Percentiles rank a stretch among this genome's conserved stretches.
Conservation (phyloP, 2,329 filamentous ascomycete genomes). For the Diaporthe sp. region DNA sequence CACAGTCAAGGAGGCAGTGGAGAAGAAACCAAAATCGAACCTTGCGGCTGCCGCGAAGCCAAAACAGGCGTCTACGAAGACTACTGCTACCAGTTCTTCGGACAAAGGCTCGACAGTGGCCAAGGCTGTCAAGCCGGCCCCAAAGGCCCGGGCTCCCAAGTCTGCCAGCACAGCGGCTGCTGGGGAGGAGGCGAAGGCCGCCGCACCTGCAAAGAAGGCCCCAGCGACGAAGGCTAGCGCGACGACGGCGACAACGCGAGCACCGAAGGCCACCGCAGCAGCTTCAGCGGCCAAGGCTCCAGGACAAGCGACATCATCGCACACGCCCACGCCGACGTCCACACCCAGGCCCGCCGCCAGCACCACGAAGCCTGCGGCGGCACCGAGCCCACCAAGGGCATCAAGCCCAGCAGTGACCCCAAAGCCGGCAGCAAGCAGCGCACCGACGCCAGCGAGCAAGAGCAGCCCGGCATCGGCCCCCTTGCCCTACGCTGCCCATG, state of each 20-base stretch:
- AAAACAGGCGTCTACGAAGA: slow-evolving; percentile 27
- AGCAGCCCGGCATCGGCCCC: neutral
- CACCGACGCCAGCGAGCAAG: neutral
- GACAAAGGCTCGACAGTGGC: neutral
- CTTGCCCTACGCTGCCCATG: slow-evolving; percentile 7
- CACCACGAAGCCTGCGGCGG: neutral
- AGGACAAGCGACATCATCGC: neutral
- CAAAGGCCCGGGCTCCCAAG: neutral
- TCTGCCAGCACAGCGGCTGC: neutral
- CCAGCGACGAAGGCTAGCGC: neutral
- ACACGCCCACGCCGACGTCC: neutral
- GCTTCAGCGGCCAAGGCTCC: slow-evolving; percentile 1
- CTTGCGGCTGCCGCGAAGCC: slow-evolving; percentile 6
- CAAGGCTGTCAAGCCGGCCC: slow-evolving; percentile 14
- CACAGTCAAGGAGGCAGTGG: neutral
- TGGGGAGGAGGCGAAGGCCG: neutral
- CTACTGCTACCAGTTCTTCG: neutral
- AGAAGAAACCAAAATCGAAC: slow-evolving; percentile 27
- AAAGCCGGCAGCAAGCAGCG: neutral
- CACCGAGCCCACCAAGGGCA: neutral
- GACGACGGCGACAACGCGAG: neutral
- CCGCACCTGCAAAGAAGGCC: neutral
- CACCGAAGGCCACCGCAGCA: neutral
- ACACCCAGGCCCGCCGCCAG: neutral
- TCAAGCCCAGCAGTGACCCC: neutral